phyloP scores from a whole-genome alignment of 31 red algal species.

The Endocladia muricata region DNA sequence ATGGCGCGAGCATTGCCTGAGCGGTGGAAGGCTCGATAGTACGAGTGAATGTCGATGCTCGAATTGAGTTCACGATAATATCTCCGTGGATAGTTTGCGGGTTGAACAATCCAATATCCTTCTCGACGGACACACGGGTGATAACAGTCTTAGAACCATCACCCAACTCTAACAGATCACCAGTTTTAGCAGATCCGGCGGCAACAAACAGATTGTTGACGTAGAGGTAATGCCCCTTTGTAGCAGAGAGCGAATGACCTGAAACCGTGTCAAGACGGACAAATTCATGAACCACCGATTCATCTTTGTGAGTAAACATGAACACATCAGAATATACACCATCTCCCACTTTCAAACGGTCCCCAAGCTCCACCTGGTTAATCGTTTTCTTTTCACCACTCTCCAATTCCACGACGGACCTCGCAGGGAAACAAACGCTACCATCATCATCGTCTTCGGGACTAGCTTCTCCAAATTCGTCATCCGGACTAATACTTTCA shows the following conservation, averaged over 20 bases:
- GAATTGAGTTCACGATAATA: slow-evolving; percentile 44
- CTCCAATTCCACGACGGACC: slow-evolving; percentile 34
- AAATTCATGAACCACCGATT: slow-evolving; percentile 11
- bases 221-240: slow-evolving; percentile 67
- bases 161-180: slow-evolving; percentile 30
- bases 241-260: slow-evolving; percentile 17
- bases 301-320: slow-evolving; percentile 53
- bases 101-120: slow-evolving; percentile 45
- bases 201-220: slow-evolving; percentile 50
- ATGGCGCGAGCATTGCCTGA: slow-evolving; percentile 45
- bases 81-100: slow-evolving; percentile 70
- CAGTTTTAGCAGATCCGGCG: slow-evolving; percentile 47
- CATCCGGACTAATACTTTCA: neutral
- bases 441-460: slow-evolving; percentile 36
- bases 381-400: slow-evolving; percentile 29
- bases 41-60: slow-evolving; percentile 50
- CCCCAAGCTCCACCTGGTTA: slow-evolving; percentile 41
- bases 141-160: slow-evolving; percentile 31
- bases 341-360: slow-evolving; percentile 27
- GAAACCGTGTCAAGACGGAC: slow-evolving; percentile 20
- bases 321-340: slow-evolving; percentile 34
- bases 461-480: neutral
- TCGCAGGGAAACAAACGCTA: slow-evolving; percentile 65
- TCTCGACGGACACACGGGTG: slow-evolving; percentile 13
- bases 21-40: slow-evolving; percentile 39